Evolutionary conservation across 1,139 yeast genomes (phyloP).

Genomic region (Nakaseomyces nivariensis): DNA sequence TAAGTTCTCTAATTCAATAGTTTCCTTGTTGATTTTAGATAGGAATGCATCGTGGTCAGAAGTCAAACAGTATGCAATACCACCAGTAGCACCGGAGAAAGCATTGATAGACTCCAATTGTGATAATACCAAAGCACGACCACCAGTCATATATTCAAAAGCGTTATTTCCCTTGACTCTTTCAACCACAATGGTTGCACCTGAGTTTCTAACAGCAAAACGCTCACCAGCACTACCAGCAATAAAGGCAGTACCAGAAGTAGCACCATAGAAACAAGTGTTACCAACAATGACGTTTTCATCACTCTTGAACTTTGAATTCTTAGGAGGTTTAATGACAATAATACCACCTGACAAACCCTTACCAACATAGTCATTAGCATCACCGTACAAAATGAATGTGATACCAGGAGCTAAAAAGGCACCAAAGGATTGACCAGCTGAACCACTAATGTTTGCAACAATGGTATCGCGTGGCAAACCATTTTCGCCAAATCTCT

Average conservation of each 20-base stretch:
- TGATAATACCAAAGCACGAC: constrained; percentile 89
- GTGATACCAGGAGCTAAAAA: constrained; percentile 95
- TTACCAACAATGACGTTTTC: constrained; percentile 96
- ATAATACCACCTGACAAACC: constrained; percentile 94
- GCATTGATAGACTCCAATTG: constrained; percentile 92
- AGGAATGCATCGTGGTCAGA: constrained; percentile 81
- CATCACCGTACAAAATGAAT: constrained; percentile 91
- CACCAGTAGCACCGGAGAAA: constrained; percentile 97
- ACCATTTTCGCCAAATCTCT: constrained; percentile 86
- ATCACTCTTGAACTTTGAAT: constrained; percentile 78
- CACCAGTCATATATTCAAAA: constrained; percentile 99
- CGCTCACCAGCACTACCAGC: constrained; percentile 98
- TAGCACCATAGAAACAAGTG: constrained; percentile 96
- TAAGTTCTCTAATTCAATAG: constrained; percentile 69
- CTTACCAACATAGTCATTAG: constrained; percentile 96
- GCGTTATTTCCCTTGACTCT: constrained; percentile 95
- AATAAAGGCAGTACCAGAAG: constrained; percentile 87
- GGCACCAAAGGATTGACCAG: constrained; percentile 98
- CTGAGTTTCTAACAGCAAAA: constrained; percentile 96
- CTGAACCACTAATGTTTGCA: constrained; percentile 83
- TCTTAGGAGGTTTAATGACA: constrained; percentile 84
- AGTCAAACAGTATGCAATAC: constrained; percentile 93
- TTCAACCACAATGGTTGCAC: constrained; percentile 94
- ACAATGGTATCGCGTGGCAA: constrained; percentile 94
- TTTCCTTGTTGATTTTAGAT: constrained; percentile 69